Base-by-base conservation (phyloP, 305 asterid species). In the Fraxinus xanthoxyloides region DNA sequence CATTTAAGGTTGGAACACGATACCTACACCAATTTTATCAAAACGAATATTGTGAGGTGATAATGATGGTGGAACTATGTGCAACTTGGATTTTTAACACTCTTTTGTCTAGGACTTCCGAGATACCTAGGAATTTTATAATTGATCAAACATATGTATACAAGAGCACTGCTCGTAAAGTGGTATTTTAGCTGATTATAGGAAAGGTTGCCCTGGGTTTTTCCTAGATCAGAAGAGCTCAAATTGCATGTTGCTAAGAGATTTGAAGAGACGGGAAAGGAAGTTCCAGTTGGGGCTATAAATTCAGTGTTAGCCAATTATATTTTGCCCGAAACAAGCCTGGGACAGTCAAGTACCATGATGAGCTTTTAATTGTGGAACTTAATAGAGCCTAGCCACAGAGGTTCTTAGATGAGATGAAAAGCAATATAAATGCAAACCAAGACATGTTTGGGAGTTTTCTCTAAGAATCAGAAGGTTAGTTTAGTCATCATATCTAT, bases 31-130 rank as follows among this genome's bases (percentile, higher is more conserved):
- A 93, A 23, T 54, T 72, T n/a, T 83, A 90, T 59, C 77, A 78
- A 21, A 65, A 84, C 74, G 32, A 74, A 28, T 91, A 89, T 74
- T 89, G 95, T 84, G 94, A 90, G 77, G 86, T 79, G 81, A 85
- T 87, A 77, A 89, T 90, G 93, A 84, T 92, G 92, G 93, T 90
- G 26, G 94, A 82, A 87, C 88, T 85, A 89, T 82, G 84, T 15
- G 95, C 92, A 72, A 86, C 91, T 78, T 85, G 82, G 72, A 88
- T 90, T 63, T 87, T 87, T 82, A 89, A 88, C 80, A 84, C 86
- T 69, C 92, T 89, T 63, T 65, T 89, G 79, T 69, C 89, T 40
- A 89, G 93, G 87, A 93, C 94, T 84, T 92, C 93, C 32, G 78
- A 43, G 81, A 82, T 89, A 59, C 88, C 87, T 74, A 92, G 92